Base-by-base conservation (phyloP, 768 basidiomycete species). In the Podaxis sp. region DNA sequence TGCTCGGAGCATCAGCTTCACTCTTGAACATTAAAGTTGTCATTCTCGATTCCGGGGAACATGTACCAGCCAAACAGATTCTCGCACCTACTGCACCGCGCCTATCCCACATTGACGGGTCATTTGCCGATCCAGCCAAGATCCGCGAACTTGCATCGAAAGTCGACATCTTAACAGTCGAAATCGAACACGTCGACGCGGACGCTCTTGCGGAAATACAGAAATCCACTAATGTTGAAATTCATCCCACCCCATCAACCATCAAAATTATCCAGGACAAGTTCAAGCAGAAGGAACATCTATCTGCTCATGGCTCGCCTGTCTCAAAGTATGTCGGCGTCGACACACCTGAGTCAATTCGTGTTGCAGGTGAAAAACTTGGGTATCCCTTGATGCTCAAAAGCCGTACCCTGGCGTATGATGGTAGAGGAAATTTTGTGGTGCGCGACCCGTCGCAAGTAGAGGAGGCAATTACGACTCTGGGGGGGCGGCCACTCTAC, bases 381-480 rank as follows among this genome's bases (percentile, higher is more conserved):
- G 95, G 96, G 1, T 78, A 95, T 9, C 96, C 96, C 0, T 76
- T 97, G 53, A 97, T 99, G 96, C 83, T 99, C 64, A 99, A 99
- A 77, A 93, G 90, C 63, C 83, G 93, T n/a, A 96, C 93, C 0
- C 77, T 96, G 61, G 97, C 96, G 0, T 99, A 99, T 72, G 96
- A 99, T 70, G 97, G 97, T 2, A 81, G 94, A 62, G 97, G 97
- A 4, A 99, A 99, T 74, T 95, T 85, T 69, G 88, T 89, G 39
- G 71, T 99, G 30, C 81, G 81, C 19, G 78, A 85, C 17, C 64
- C 82, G 8, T 75, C 79, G 8, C 79, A 90, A 36, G 80, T 80
- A 2, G 74, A 78, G 52, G 79, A 86, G 17, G 83, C 85, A 1
- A 79, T 87, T 38, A 65, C 76, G 0, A 73, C 78, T 1, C 84